Base-by-base conservation (phyloP, 352 stramenopile genomes). In the Peronospora belbahrii region DNA sequence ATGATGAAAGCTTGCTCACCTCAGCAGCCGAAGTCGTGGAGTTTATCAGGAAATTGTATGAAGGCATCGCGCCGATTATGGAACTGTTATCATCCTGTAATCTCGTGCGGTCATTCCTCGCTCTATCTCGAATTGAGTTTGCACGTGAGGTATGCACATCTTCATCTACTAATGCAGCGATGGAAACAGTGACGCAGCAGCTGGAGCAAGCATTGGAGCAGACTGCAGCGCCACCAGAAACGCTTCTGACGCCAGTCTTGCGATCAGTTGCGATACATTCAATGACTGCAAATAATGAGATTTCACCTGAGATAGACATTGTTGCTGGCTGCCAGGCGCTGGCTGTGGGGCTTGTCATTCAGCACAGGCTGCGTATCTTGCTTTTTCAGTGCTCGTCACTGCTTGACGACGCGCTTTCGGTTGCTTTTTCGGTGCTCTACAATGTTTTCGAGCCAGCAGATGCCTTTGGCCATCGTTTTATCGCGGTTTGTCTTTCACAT, bases 391-490 rank as follows among this genome's bases (percentile, higher is more conserved):
- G 59, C 13, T 15, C 48, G 7, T 10, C 51, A 3, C 36, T 79
- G 13, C 42, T 69, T 6, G 56, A 82, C 28, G 61, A 83, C 18
- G 64, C 45, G 0, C 46, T 85, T 14, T 58, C 65, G 6, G 48
- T 82, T 5, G 55, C 78, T 14, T 85, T 83, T 46, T 61, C 37
- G 6, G 66, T 62, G 0, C 34, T 85, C 1, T 80, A 67, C 57
- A 74, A 74, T 39, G 59, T 63, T 7, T 79, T 73, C 25, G 64
- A 75, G 39, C 70, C 74, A 4, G 56, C 73, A 5, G 58, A 80
- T 42, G 44, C 56, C 2, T 85, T 85, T 42, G 44, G 62, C 2
- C 63, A 85, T 20, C 59, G 50, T 5, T 85, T 83, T 15, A 32
- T 85, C 7, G 49, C 54, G 8, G 66, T 80, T 5, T 74, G 65